A percentile compares a stretch with the other conserved stretches of the same genome.
These are phyloP conservation scores for Fomitopsis betulina DNA, from an alignment of 1,284 basidiomycete species.

Conservation along the genomic window DNA sequence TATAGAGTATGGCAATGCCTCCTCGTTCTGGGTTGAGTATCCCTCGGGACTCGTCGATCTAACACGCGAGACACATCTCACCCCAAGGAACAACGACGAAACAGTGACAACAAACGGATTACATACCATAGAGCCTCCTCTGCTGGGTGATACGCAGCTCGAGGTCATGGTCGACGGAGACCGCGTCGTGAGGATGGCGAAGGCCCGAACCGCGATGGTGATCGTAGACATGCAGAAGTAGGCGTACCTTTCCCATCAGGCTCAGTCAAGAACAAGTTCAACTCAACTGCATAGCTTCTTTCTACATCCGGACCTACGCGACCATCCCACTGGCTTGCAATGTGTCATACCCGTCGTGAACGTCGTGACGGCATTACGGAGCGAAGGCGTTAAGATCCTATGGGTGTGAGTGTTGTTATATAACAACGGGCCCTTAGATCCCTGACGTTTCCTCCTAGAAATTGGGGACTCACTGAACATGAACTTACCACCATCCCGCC, in stretches of 20 bases:
- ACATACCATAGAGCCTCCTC: conserved; percentile 26
- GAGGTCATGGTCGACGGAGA: conserved; percentile 52
- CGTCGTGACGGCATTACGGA: conserved; percentile 44
- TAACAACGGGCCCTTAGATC: background rate
- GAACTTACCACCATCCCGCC: conserved; percentile 62
- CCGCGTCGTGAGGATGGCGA: conserved; percentile 47
- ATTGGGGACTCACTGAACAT: conserved; percentile 65
- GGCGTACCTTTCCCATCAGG: conserved; percentile 15
- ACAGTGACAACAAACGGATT: conserved; percentile 5
- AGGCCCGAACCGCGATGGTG: conserved; percentile 47
- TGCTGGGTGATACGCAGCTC: conserved; percentile 35
- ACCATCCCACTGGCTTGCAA: conserved; percentile 51
- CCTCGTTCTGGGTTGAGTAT: conserved; percentile 65
- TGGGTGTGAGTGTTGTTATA: conserved; percentile 50
- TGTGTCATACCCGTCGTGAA: conserved; percentile 55
- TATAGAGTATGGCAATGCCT: conserved; percentile 50
- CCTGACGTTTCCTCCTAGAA: conserved; percentile 32
- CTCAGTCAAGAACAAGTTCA: background rate
- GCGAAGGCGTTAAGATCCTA: conserved; percentile 54
- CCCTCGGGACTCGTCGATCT: conserved; percentile 60
- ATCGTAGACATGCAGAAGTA: conserved; percentile 76
- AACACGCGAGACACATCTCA: conserved; percentile 42
- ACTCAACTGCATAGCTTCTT: conserved; percentile 44
- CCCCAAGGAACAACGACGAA: conserved; percentile 8
- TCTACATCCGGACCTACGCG: conserved; percentile 55